These are phyloP conservation scores for Coccomyxa subellipsoidea DNA, from an alignment of 163 green algal species.

Conservation along the genomic window DNA sequence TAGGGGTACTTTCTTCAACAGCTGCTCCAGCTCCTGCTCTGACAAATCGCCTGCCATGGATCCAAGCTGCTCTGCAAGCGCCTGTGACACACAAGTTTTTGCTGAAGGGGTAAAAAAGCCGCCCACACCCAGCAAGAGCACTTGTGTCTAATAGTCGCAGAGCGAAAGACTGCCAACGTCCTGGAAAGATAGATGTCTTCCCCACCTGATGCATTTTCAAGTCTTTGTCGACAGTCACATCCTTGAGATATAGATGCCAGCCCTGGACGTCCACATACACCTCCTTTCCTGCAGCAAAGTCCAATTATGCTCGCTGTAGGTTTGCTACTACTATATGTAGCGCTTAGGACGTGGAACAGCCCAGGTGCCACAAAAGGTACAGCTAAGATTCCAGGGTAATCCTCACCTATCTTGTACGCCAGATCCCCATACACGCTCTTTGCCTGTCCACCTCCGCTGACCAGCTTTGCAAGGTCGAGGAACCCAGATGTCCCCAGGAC, in stretches of 20 bases:
- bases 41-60: slow-evolving; percentile 46
- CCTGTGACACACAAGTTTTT: background rate
- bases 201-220: background rate
- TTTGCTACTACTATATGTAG: no score
- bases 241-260: slow-evolving; percentile 77
- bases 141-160: background rate
- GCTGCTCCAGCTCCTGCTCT: slow-evolving; percentile 40
- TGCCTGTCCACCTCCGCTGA: slow-evolving; percentile 33
- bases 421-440: slow-evolving; percentile 58
- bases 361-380: no score
- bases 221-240: slow-evolving; percentile 43
- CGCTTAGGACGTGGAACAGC: no score
- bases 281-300: slow-evolving; percentile 47
- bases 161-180: background rate
- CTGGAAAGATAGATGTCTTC: background rate
- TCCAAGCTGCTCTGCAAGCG: background rate
- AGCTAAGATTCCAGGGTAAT: background rate
- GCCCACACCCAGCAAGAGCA: background rate
- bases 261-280: slow-evolving; percentile 78
- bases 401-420: slow-evolving; percentile 56
- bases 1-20: slow-evolving; percentile 65
- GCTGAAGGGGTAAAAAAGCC: background rate
- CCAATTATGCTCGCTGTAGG: no score
- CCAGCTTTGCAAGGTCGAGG: slow-evolving; percentile 64
- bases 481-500: background rate